phyloP scores from a whole-genome alignment of 805 yeast species.

The Kodamaea hsintzibuensis region DNA sequence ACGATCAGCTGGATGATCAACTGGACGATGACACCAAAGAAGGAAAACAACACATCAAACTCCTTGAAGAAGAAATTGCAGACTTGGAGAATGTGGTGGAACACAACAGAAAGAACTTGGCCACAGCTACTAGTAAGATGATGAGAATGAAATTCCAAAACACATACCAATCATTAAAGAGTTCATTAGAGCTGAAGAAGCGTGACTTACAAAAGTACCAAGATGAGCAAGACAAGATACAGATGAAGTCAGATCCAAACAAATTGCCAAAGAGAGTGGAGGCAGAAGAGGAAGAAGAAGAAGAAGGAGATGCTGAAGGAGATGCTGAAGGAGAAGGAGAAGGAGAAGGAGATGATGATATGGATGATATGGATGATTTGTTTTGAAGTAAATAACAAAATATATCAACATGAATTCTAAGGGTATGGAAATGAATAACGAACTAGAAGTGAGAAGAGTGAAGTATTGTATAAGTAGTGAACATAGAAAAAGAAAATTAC shows the following conservation, averaged over 20 bases:
- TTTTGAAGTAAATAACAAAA: conserved; percentile 17
- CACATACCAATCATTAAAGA: conserved; percentile 72
- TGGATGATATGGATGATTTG: conserved; percentile 43
- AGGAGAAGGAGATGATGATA: conserved; percentile 30
- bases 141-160: conserved; percentile 84
- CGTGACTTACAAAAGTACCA: conserved; percentile 50
- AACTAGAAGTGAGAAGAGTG: not conserved
- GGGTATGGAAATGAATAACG: not conserved
- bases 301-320: conserved; percentile 22
- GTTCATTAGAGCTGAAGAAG: conserved; percentile 79
- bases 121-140: conserved; percentile 77
- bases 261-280: conserved; percentile 18
- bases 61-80: conserved; percentile 78
- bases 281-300: conserved; percentile 14
- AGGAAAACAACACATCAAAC: conserved; percentile 56
- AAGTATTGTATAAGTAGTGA: not conserved
- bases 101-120: conserved; percentile 70
- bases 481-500: not conserved
- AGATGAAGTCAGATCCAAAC: conserved; percentile 22
- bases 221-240: conserved; percentile 29
- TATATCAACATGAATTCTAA: too few species aligned
- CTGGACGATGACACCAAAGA: conserved; percentile 56
- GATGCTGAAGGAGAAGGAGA: conserved; percentile 31
- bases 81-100: conserved; percentile 79
- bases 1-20: conserved; percentile 49